phyloP scores from a whole-genome alignment of 169 alveolate genomes.

The Plasmodium relictum region DNA sequence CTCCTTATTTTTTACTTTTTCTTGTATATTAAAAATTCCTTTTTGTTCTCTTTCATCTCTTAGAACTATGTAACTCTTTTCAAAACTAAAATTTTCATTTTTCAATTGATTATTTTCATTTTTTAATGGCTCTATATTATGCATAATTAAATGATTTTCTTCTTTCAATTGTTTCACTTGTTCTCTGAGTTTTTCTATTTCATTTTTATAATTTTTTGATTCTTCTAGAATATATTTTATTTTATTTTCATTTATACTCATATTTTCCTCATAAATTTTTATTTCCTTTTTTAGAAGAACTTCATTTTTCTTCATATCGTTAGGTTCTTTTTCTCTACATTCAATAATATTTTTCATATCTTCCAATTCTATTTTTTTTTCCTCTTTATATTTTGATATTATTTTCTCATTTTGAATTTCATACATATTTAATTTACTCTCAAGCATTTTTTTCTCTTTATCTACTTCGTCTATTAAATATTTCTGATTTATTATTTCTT shows the following conservation, averaged over 20 bases:
- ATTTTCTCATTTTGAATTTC: background rate
- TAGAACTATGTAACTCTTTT: background rate
- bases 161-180: background rate
- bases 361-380: background rate
- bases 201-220: background rate
- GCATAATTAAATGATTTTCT: too few relatives aligned
- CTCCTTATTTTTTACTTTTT: background rate
- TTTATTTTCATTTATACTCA: background rate
- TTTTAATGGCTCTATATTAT: too few relatives aligned
- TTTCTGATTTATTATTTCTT: slow-evolving; percentile 16
- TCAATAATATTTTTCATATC: slow-evolving; percentile 6
- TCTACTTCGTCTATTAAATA: background rate
- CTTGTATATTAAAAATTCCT: too few relatives aligned
- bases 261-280: background rate
- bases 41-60: background rate
- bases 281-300: background rate
- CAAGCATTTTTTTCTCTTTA: background rate
- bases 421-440: slow-evolving; percentile 9
- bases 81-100: background rate
- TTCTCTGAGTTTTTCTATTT: background rate
- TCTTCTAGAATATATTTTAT: slow-evolving; percentile 4
- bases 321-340: background rate
- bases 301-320: slow-evolving; percentile 13
- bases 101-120: background rate
- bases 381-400: background rate